Base-by-base conservation (phyloP, 2,329 filamentous ascomycete species). In the Xylariaceae sp. region DNA sequence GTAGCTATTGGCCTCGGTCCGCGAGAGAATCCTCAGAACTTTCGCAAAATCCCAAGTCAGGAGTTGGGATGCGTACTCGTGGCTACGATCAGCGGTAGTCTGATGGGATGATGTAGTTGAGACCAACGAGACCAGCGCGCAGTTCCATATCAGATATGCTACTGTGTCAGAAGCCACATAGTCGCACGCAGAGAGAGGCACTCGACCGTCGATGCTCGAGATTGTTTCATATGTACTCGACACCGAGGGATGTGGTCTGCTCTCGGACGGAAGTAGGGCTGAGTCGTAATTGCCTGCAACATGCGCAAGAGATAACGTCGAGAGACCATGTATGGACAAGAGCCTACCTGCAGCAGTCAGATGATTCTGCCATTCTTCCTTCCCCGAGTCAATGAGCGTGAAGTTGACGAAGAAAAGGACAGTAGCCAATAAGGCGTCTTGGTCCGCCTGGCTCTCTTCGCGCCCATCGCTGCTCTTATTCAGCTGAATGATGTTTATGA, bases 321-420 rank as follows among this genome's bases (percentile, higher is more conserved):
- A 31, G 18, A 40, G 35, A 7, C 36, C 24, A 12, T 48, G 33
- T 16, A 35, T n/a, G 1, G 40, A 46, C 8, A 60, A 54, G 18
- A 73, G 63, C 40, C 57, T 63, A 36, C 65, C 64, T 15, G 68
- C 68, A 5, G 67, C 69, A 21, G 65, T 61, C 31, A 73, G 59
- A 49, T 73, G 70, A 30, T 62, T 55, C 45, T 64, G 64, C 70
- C 70, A 73, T 40, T 61, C 62, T 15, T 60, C 60, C 41, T 61
- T 64, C 9, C 69, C 66, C 9, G 70, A 53, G 44, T 73, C 69
- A 31, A 73, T 68, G n/a, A 73, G 57, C 35, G 72, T 61, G 43
- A 73, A 70, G 43, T 71, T 70, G 54, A 73, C 61, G 40, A 73
- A 71, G 52, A 73, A 72, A 34, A 72, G 62, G 41, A 71, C 65